These are phyloP conservation scores for Phytophthora melonis DNA, from an alignment of 352 stramenopile genomes.

Conservation along the genomic window DNA sequence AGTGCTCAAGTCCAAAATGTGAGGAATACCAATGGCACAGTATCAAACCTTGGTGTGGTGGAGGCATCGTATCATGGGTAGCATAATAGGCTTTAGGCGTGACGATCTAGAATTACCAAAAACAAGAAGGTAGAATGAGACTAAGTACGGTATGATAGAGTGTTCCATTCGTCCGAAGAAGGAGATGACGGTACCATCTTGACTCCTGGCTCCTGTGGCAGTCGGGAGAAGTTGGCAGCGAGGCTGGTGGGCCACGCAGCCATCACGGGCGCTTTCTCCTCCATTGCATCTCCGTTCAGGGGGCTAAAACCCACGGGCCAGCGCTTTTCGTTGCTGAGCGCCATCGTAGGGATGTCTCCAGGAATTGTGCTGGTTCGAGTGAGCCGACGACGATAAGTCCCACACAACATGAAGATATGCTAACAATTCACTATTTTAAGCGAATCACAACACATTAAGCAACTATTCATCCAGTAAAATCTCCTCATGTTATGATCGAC, in stretches of 20 bases:
- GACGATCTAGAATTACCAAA: conserved; percentile 50
- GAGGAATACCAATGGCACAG: background rate
- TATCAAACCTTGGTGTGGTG: conserved; percentile 58
- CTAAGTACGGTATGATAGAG: too few species aligned
- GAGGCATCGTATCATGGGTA: conserved; percentile 76
- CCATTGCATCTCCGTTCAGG: conserved; percentile 3
- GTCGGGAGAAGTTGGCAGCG: conserved; percentile 47
- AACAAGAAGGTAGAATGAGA: background rate
- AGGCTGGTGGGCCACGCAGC: conserved; percentile 50
- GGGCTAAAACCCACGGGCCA: conserved; percentile 10
- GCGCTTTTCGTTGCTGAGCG: conserved; percentile 30
- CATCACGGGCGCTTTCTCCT: conserved; percentile 35
- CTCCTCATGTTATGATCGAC: too few species aligned
- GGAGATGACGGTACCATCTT: conserved; percentile 47
- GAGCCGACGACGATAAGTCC: conserved; percentile 11
- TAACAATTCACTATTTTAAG: conserved; percentile 12
- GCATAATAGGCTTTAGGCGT: conserved; percentile 66
- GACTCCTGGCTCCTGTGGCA: conserved; percentile 37
- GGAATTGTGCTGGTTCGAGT: background rate
- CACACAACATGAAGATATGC: conserved; percentile 26
- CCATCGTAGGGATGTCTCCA: conserved; percentile 25
- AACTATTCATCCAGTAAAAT: too few species aligned
- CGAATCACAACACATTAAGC: background rate
- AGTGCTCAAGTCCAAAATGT: background rate
- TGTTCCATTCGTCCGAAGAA: background rate